Base-by-base conservation (phyloP, 345 rosid genomes). In the Gossypium rotundifolium region DNA sequence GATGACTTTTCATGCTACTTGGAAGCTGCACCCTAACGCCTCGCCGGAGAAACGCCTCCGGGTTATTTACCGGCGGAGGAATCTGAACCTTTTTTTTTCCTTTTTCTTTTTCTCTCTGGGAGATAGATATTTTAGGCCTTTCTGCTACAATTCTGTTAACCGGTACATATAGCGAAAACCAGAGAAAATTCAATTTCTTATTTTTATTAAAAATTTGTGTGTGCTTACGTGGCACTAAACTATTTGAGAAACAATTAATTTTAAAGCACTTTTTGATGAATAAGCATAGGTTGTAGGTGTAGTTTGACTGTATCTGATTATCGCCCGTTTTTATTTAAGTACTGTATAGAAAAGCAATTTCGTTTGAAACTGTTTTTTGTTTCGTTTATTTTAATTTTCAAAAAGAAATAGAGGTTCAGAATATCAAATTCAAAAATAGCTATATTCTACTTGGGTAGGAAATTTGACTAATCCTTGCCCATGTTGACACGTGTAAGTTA, bases 1-100 rank as follows among this genome's bases (percentile, higher is more conserved):
- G 67, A 82, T 74, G 59, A 29, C 29, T 61, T n/a, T 29, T 42
- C 76, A 73, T 73, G 18, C 40, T 60, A 0, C 60, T 42, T 17
- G 57, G 52, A 29, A 17, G 22, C 8, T 23, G 7, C 2, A 10
- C 4, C 54, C 54, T 25, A 16, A 10, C 53, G 11, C 57, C 54
- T 45, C 45, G 29, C 66, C 65, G 65, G 72, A 5, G 29, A 59
- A 76, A 14, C 51, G 17, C 67, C 65, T 52, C 48, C 55, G 54
- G 13, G 27, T 7, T 2, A 33, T 33, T 54, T 55, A 2, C 74
- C 74, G 74, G 17, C 64, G 52, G 38, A 20, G 46, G 13, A 46
- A 10, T 20, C 3, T 3, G 33, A 16, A 9, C 1, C 4, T 2
- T 51, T 17, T 25, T 25, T 22, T 1, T 68, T 65, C 2, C 3